Evolutionary conservation across 31 red algal genomes (phyloP).

Genomic region (Porphyra umbilicalis): DNA sequence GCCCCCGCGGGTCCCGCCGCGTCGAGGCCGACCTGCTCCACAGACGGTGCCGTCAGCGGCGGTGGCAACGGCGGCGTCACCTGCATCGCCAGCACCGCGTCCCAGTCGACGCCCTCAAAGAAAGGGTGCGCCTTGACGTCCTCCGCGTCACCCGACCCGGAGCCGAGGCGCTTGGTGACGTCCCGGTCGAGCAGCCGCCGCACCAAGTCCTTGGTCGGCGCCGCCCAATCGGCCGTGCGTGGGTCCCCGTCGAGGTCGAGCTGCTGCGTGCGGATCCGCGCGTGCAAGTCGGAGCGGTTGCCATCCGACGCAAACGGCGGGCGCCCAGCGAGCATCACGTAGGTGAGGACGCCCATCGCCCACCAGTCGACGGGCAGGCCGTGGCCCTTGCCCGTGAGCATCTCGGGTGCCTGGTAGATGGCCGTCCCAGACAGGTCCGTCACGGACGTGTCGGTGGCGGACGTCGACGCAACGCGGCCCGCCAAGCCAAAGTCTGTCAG

Average conservation of each 20-base stretch:
- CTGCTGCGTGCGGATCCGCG: conserved; percentile 33
- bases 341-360: conserved; percentile 85
- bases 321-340: conserved; percentile 72
- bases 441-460: conserved; percentile 41
- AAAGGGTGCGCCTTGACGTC: conserved; percentile 81
- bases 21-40: background rate
- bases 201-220: conserved; percentile 53
- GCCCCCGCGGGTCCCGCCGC: background rate
- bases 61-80: conserved; percentile 51
- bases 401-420: conserved; percentile 93
- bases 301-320: conserved; percentile 67
- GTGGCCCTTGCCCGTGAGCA: conserved; percentile 78
- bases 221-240: conserved; percentile 15
- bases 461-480: conserved; percentile 51
- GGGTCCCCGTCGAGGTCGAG: conserved; percentile 54
- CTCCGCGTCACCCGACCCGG: conserved; percentile 37
- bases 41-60: conserved; percentile 15
- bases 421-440: conserved; percentile 78
- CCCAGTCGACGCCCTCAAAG: conserved; percentile 71
- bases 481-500: conserved; percentile 94
- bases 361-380: conserved; percentile 86
- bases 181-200: conserved; percentile 58
- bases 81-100: conserved; percentile 32
- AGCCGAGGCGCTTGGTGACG: conserved; percentile 56
- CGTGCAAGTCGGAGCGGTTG: conserved; percentile 44